These are phyloP conservation scores for Coniophora puteana DNA, from an alignment of 1,284 basidiomycete genomes.

Conservation along the genomic window DNA sequence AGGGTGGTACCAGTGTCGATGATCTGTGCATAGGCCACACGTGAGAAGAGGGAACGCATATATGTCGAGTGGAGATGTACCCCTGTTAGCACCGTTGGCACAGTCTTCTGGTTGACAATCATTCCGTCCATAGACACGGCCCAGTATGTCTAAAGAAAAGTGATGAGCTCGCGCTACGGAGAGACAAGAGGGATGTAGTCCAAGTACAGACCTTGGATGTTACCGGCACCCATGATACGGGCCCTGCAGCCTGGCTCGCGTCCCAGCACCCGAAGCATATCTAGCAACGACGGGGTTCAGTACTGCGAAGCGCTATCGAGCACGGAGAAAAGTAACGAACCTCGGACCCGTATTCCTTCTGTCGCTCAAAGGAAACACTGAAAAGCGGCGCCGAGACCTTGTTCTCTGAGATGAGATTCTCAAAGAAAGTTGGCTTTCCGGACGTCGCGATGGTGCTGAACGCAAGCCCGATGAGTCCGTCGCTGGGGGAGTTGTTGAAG, in stretches of 20 bases:
- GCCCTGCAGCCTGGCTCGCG: slow-evolving; percentile 41
- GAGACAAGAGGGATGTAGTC: neutral
- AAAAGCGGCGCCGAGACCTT: slow-evolving; percentile 48
- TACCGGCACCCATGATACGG: slow-evolving; percentile 50
- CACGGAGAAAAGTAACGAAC: slow-evolving; percentile 23
- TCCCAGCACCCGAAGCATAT: slow-evolving; percentile 61
- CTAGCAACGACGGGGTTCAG: slow-evolving; percentile 23
- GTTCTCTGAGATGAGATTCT: slow-evolving; percentile 48
- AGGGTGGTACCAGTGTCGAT: slow-evolving; percentile 62
- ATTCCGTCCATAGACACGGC: slow-evolving; percentile 43
- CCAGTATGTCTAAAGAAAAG: slow-evolving; percentile 49
- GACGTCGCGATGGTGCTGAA: slow-evolving; percentile 50
- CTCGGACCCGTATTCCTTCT: slow-evolving; percentile 43
- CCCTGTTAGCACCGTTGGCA: slow-evolving; percentile 29
- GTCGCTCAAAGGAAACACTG: slow-evolving; percentile 51
- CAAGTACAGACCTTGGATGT: slow-evolving; percentile 37
- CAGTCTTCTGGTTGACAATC: slow-evolving; percentile 25
- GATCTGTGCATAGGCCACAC: slow-evolving; percentile 32
- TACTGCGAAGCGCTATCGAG: neutral
- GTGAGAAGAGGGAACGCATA: neutral
- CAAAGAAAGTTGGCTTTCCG: slow-evolving; percentile 52
- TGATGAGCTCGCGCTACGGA: neutral
- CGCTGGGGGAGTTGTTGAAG: slow-evolving; percentile 41
- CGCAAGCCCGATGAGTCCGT: slow-evolving; percentile 56
- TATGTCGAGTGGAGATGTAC: slow-evolving; percentile 25